Base-by-base conservation (phyloP, 179 eudicot species). In the Beta macrorhiza region DNA sequence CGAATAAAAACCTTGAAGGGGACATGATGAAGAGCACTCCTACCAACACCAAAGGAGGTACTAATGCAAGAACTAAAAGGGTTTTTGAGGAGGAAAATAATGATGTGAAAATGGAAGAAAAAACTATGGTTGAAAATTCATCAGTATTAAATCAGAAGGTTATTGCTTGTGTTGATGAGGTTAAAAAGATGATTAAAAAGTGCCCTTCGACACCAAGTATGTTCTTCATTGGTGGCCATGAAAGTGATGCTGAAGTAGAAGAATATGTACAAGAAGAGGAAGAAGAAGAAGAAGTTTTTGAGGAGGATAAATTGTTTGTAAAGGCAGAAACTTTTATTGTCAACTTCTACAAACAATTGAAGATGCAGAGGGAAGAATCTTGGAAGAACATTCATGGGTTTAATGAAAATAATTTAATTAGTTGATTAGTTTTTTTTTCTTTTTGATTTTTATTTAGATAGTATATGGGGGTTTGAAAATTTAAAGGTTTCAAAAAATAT, bases 291-390 rank as follows among this genome's bases (percentile, higher is more conserved):
- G 79, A 78, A 6, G 76, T 22, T 7, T 84, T 85, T 17, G 87
- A 85, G 10, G 86, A 82, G 76, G 83, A 90, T 74, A 91, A 91
- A 68, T 80, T 91, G 58, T 87, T 81, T 68, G 81, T 79, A 3
- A 91, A 90, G 76, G 90, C 94, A 0, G 92, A 91, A 84, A 80
- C 76, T 59, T 91, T 91, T 67, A 91, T 91, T 63, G 87, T 87
- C 1, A 85, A 91, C 59, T 91, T 90, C 74, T 87, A 91, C 74
- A 83, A 83, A 82, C 94, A 91, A 55, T 74, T 90, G 82, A 90
- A 87, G 91, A 87, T 91, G 90, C 92, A 91, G 83, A 91, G 91
- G 81, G 90, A 89, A 78, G 87, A 85, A 20, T 89, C 91, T 25
- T 84, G 88, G 91, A 82, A 87, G 57, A 88, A 80, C 56, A 83